Evolutionary conservation across 805 yeast genomes (phyloP).

Genomic region (Nakazawaea wickerhamii): DNA sequence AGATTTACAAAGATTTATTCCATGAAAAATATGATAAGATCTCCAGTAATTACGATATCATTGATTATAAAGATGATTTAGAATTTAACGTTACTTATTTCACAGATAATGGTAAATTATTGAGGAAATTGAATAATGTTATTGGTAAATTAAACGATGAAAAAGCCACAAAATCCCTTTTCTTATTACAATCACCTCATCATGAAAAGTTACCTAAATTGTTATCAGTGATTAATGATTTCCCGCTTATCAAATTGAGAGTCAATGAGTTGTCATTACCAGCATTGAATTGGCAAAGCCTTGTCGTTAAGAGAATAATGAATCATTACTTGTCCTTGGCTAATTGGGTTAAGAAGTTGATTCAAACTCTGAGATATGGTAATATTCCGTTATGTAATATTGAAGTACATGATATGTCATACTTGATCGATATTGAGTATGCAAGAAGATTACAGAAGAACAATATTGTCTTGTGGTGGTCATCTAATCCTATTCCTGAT

Average conservation of each 20-base stretch:
- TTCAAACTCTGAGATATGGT: conserved; percentile 62
- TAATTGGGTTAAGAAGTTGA: conserved; percentile 63
- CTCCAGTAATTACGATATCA: conserved; percentile 35
- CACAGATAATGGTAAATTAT: conserved; percentile 49
- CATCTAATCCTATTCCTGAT: conserved; percentile 72
- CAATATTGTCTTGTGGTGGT: conserved; percentile 90
- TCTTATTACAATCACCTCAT: conserved; percentile 73
- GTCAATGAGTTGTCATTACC: conserved; percentile 58
- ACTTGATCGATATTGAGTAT: conserved; percentile 78
- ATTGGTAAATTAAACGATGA: conserved; percentile 57
- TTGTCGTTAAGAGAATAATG: conserved; percentile 56
- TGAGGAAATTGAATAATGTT: conserved; percentile 50
- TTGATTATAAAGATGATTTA: conserved; percentile 49
- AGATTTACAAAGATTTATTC: conserved; percentile 50
- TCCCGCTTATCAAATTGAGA: conserved; percentile 61
- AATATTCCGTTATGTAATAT: conserved; percentile 85
- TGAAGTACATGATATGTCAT: conserved; percentile 61
- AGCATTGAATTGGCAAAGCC: conserved; percentile 76
- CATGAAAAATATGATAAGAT: conserved; percentile 41
- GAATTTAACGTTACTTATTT: conserved; percentile 50
- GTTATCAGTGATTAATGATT: conserved; percentile 42
- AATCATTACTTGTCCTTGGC: conserved; percentile 72
- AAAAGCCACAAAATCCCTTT: conserved; percentile 56
- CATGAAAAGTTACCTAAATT: conserved; percentile 39
- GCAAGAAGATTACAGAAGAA: conserved; percentile 67